A percentile compares a stretch with the other conserved stretches of the same genome.
phyloP scores from a whole-genome alignment of 2,329 filamentous ascomycete genomes.

The Tolypocladium cylindrosporum region DNA sequence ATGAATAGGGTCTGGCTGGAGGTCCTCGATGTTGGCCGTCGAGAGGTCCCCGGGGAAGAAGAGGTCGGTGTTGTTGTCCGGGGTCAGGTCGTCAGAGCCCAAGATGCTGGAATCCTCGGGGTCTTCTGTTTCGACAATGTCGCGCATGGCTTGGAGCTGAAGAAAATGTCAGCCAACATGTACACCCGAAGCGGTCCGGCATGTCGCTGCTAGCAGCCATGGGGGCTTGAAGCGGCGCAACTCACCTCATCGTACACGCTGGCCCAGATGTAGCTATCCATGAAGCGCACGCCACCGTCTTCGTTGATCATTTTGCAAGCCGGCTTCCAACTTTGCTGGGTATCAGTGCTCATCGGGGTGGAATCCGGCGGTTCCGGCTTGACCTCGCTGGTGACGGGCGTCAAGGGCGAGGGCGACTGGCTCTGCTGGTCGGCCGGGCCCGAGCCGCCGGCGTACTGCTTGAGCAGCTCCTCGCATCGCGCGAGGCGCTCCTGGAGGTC shows the following conservation, averaged over 20 bases:
- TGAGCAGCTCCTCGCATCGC: constrained; percentile 47
- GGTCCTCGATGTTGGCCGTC: constrained; percentile 29
- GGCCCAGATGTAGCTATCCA: constrained; percentile 45
- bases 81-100: constrained; percentile 38
- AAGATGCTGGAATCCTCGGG: constrained; percentile 37
- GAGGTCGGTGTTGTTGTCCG: constrained; percentile 42
- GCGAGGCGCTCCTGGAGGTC: constrained; percentile 51
- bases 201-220: background rate
- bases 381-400: constrained; percentile 7
- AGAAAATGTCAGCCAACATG: background rate
- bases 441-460: constrained; percentile 40
- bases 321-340: constrained; percentile 29
- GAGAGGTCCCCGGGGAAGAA: constrained; percentile 33
- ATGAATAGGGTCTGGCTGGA: constrained; percentile 56
- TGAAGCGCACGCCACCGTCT: constrained; percentile 44
- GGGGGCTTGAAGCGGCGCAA: background rate
- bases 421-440: constrained; percentile 12
- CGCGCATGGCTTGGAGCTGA: constrained; percentile 48
- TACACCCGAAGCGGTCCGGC: too few species aligned
- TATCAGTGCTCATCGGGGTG: constrained; percentile 17
- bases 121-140: constrained; percentile 42
- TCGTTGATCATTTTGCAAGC: constrained; percentile 45
- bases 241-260: constrained; percentile 47
- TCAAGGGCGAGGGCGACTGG: constrained; percentile 5
- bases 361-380: constrained; percentile 15